phyloP scores from a whole-genome alignment of 306 rosid genomes.

The Oemleria cerasiformis region DNA sequence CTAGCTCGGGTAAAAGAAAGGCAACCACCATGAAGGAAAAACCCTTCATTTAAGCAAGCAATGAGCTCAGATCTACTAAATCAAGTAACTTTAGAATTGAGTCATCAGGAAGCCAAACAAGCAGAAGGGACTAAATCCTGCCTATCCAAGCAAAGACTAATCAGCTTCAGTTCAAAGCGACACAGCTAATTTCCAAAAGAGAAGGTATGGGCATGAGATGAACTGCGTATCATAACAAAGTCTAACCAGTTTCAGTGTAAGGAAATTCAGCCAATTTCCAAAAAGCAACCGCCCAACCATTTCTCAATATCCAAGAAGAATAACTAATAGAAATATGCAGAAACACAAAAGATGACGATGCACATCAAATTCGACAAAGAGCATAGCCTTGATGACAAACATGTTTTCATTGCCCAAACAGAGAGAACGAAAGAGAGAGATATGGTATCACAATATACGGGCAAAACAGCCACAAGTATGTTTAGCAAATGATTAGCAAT shows the following conservation, averaged over 20 bases:
- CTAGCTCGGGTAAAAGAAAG: not conserved
- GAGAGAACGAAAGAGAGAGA: not conserved
- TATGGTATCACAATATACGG: not conserved
- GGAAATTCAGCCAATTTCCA: no score
- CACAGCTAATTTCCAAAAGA: not conserved
- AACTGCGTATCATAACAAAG: no score
- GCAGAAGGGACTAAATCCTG: not conserved
- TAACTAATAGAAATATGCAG: conserved; percentile 6
- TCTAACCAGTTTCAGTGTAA: no score
- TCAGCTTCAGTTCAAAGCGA: not conserved
- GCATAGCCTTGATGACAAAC: not conserved
- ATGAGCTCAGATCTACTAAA: not conserved
- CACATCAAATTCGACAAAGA: not conserved
- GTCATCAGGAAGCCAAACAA: not conserved
- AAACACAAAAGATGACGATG: not conserved
- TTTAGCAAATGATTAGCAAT: not conserved
- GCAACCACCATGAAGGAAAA: not conserved
- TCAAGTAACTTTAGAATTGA: not conserved
- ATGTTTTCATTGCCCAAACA: not conserved
- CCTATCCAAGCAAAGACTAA: not conserved
- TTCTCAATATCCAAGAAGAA: not conserved
- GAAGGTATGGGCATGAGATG: no score
- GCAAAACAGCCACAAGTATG: not conserved
- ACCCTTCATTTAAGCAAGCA: not conserved
- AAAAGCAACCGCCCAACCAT: conserved; percentile 39